Evolutionary conservation across 208 protist genomes (phyloP).

Genomic region (Naegleria lovaniensis): DNA sequence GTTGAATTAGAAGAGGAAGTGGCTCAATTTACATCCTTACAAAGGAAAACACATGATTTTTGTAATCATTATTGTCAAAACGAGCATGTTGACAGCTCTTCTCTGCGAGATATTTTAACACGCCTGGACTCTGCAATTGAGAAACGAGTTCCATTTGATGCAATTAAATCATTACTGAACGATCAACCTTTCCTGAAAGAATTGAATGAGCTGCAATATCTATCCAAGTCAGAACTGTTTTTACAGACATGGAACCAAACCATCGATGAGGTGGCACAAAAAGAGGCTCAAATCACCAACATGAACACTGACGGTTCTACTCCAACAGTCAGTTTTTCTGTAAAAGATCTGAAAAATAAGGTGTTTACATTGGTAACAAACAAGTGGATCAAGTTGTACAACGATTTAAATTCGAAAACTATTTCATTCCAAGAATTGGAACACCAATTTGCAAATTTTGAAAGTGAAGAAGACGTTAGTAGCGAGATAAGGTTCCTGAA

Average conservation of each 20-base stretch:
- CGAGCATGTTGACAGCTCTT: background rate
- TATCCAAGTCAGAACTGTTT: background rate
- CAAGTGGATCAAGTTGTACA: background rate
- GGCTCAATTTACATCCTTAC: background rate
- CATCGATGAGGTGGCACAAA: background rate
- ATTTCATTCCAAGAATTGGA: background rate
- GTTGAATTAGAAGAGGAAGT: background rate
- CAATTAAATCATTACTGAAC: background rate
- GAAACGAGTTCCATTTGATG: background rate
- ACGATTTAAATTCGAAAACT: background rate
- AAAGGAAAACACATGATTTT: background rate
- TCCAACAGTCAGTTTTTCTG: background rate
- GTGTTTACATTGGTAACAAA: background rate
- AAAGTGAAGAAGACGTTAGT: background rate
- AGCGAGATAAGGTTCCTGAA: background rate
- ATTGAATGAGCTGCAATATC: background rate
- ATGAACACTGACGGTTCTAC: background rate
- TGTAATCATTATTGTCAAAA: background rate
- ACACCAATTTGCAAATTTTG: background rate
- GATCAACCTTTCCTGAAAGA: background rate
- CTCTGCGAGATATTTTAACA: background rate
- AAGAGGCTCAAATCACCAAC: background rate
- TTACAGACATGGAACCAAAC: conserved; percentile 6
- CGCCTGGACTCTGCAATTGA: background rate
- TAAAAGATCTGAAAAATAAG: background rate